Evolutionary conservation across 2,329 filamentous ascomycete genomes (phyloP), one percentile per base, ranked within the genome.

Genomic region (Ampelomyces quisqualis): DNA sequence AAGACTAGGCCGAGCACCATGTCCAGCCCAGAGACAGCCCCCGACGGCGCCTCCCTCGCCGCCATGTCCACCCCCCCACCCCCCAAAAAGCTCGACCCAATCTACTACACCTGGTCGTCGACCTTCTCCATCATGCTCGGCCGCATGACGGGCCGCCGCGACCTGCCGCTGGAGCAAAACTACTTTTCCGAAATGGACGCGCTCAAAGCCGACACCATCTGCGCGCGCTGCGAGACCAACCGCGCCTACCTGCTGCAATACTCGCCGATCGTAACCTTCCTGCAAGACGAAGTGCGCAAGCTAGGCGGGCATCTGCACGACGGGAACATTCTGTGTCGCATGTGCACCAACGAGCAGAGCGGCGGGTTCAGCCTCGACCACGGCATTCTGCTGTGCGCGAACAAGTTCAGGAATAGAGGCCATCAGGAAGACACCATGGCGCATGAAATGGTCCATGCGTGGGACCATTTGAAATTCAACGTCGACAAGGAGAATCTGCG

Each of bases 361-460:
- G 93, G 91, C 18, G 93, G 93, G 1, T 97, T 97, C 67, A 85
- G 85, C 65, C 84, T 90, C 1, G 78, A 86, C 35, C 86, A 90
- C 65, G 93, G 93, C 24, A 96, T 98, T 49, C 67, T 94, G 62
- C 77, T 98, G 15, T 98, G 93, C 70, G 89, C 93, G 36, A 98
- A 98, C 70, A 85, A 93, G 70, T 81, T 97, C 64, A 77, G 85
- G 44, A 83, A 89, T 63, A 75, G 82, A 42, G 83, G 84, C 21
- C 89, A 95, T 65, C 69, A 95, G 55, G 93, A 98, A 73, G 93
- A 98, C 67, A 95, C 90, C 8, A 75, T 98, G 61, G 85, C 90
- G 19, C 93, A 98, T 70, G 93, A 98, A 73, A 94, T 98, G 89
- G 86, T 98, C 38, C 93, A 98, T 68, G 90, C 90, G 1, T 97